Evolutionary conservation across 768 basidiomycete species (phyloP).

Genomic region (Mycena galopus): DNA sequence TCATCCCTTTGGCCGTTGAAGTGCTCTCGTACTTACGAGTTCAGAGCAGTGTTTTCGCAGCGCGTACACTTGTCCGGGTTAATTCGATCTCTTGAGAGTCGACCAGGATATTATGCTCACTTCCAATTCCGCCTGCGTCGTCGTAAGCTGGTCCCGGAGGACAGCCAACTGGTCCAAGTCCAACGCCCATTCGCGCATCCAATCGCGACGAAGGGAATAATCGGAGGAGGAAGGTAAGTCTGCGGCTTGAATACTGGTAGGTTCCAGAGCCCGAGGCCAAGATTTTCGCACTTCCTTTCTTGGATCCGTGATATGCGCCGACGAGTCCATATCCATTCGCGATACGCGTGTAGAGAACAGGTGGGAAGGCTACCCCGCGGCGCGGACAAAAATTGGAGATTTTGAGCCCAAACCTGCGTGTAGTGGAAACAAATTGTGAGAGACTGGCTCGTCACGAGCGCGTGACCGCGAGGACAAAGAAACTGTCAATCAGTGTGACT

Average conservation of each 20-base stretch:
- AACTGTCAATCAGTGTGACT: slow-evolving; percentile 9
- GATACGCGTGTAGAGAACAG: too few species aligned
- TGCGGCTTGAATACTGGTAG: too few species aligned
- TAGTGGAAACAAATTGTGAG: too few species aligned
- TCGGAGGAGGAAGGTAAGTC: background rate
- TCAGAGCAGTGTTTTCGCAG: background rate
- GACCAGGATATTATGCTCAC: background rate
- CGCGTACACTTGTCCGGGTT: background rate
- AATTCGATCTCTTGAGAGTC: background rate
- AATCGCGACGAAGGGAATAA: background rate
- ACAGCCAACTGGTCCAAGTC: background rate
- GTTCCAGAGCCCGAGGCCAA: too few species aligned
- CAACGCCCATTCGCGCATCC: slow-evolving; percentile 1
- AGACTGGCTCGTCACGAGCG: too few species aligned
- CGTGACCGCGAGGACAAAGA: too few species aligned
- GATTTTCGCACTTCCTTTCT: too few species aligned
- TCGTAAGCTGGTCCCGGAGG: background rate
- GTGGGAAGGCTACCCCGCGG: too few species aligned
- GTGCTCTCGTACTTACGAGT: background rate
- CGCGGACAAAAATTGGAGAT: too few species aligned
- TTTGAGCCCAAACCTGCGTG: too few species aligned
- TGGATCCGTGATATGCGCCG: too few species aligned
- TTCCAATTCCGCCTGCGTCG: background rate
- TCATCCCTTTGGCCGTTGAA: background rate
- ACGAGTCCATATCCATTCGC: too few species aligned